Evolutionary conservation across 139 green algal genomes (phyloP).

Genomic region (Chlorokybus atmophyticus): DNA sequence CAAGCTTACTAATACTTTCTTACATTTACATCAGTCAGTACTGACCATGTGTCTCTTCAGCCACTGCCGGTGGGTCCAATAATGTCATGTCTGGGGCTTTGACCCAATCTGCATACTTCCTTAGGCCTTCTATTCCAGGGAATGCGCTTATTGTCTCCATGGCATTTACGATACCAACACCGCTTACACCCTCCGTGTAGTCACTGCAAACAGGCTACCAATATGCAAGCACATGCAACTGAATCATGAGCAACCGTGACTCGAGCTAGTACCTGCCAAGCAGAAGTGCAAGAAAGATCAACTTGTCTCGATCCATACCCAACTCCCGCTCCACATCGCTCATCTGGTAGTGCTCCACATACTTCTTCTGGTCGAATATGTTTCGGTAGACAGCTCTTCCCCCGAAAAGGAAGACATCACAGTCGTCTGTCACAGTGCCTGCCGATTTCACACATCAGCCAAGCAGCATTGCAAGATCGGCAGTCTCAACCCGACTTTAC

Average conservation of each 20-base stretch:
- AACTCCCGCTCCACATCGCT: conserved; percentile 67
- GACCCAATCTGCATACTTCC: conserved; percentile 21
- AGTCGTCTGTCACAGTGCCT: conserved; percentile 98
- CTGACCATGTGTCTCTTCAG: background rate
- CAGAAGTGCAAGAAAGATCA: conserved; percentile 66
- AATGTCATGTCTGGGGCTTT: conserved; percentile 6
- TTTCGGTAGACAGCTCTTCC: conserved; percentile 64
- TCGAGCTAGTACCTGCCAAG: no score
- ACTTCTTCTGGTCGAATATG: conserved; percentile 65
- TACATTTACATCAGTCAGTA: conserved; percentile 1
- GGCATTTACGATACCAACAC: conserved; percentile 91
- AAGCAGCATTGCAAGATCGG: no score
- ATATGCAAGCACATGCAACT: no score
- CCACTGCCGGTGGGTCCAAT: background rate
- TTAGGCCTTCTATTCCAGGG: conserved; percentile 24
- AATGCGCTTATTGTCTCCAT: conserved; percentile 79
- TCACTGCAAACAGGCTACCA: no score
- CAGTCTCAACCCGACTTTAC: no score
- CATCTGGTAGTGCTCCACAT: conserved; percentile 77
- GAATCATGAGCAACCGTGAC: no score
- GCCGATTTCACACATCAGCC: no score
- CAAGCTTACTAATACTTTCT: background rate
- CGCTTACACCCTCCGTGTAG: conserved; percentile 71
- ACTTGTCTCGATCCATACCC: conserved; percentile 42
- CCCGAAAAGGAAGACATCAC: conserved; percentile 96